Base-by-base conservation (phyloP, 768 basidiomycete species). In the Pisolithus marmoratus region DNA sequence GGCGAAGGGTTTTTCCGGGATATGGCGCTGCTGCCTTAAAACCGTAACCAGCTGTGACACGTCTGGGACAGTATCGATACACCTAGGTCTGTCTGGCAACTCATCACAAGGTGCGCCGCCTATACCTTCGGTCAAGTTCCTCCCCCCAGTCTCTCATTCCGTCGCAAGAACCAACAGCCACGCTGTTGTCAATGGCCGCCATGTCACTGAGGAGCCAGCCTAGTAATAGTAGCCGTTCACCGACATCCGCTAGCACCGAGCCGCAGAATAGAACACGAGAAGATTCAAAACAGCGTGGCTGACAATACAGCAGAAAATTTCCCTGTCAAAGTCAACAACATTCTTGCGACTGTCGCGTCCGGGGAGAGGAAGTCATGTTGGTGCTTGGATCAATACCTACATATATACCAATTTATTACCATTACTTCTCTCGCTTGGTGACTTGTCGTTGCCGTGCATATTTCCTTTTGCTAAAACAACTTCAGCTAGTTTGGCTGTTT, bases 161-260 rank as follows among this genome's bases (percentile, higher is more conserved):
- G 56, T 70, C 66, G 62, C 69, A 72, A 46, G 71, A 72, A 53
- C 73, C 74, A 49, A 72, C 63, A 20, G 79, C 81, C n/a, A n/a
- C n/a, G 26, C 77, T 81, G 3, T 71, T 79, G 8, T n/a, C n/a
- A n/a, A 58, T 79, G 67, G 50, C 74, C 34, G 67, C 72, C 59
- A 69, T 79, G 44, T 69, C 77, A 26, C 67, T 82, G 61, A 85
- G 84, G 65, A 74, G 83, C 60, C 83, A 83, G 53, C 72, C 58
- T 51, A 64, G 60, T 53, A 69, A 74, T 53, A 65, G 69, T 54
- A 66, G 76, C 19, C 26, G 23, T 6, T 82, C 84, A 23, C 81
- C 84, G 40, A 77, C 78, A 31, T 72, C 74, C 48, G 66, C 71
- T 53, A 72, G 70, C 48, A 70, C 65, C 55, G 75, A 79, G 48